A percentile compares a stretch with the other conserved stretches of the same genome.
phyloP scores from a whole-genome alignment of 768 basidiomycete species.

The Goffeauzyma gilvescens region DNA sequence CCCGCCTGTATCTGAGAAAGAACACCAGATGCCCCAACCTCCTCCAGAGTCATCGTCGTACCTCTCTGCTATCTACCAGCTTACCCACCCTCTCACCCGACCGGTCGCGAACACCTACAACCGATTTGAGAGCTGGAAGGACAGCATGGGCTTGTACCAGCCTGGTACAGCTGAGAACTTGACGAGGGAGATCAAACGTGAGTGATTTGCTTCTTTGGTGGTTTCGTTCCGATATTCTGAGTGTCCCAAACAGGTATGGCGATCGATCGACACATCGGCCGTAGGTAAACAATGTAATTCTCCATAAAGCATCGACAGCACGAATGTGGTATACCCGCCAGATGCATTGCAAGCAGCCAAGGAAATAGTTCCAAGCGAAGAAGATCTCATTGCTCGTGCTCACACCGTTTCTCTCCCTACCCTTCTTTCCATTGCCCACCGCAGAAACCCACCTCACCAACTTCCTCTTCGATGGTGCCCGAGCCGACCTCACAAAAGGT shows the following conservation, averaged over 20 bases:
- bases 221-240: not conserved
- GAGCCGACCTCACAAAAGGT: constrained; percentile 86
- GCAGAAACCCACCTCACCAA: constrained; percentile 85
- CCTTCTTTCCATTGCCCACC: constrained; percentile 2
- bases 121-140: constrained; percentile 63
- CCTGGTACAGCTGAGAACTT: constrained; percentile 88
- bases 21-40: constrained; percentile 9
- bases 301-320: no score
- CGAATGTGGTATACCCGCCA: no score
- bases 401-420: constrained; percentile 4
- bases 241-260: not conserved
- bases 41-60: constrained; percentile 25
- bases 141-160: constrained; percentile 60
- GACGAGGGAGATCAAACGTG: constrained; percentile 80
- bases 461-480: constrained; percentile 90
- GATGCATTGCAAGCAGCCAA: no score
- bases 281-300: no score
- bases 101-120: constrained; percentile 51
- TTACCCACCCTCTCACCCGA: constrained; percentile 26
- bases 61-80: constrained; percentile 23
- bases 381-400: not conserved
- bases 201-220: constrained; percentile 28
- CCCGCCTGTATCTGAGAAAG: constrained; percentile 6
- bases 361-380: not conserved
- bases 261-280: no score